Base-by-base conservation (phyloP, 257 asterid genomes). In the Jacaranda mimosifolia region DNA sequence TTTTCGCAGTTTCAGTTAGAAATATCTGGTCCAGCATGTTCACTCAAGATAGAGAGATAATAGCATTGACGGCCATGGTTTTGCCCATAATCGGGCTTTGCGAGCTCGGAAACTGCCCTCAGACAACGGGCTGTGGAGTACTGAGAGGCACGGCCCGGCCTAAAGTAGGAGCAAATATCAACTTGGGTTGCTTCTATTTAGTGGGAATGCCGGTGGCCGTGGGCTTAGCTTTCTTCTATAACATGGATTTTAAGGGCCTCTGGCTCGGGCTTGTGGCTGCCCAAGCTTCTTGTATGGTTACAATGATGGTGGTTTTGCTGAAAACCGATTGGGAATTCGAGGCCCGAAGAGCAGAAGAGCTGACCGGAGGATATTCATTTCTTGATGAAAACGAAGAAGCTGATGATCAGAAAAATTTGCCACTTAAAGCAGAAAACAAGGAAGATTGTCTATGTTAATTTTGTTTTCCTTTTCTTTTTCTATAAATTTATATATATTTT, bases 61-160 rank as follows among this genome's bases (percentile, higher is more conserved):
- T 88, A 3, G 89, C 89, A 6, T 62, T 90, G 63, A 90, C 97
- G 19, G 81, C 96, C 0, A 70, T 87, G 0, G 96, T 89, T 3
- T 26, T 93, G 70, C 98, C 96, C 15, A 82, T 93, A 51, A 89
- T 93, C 72, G 98, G 98, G 68, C 91, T 93, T 0, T 91, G 98
- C 60, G 98, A 93, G 87, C 81, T 93, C 0, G 98, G 98, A 1
- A 93, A 93, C 78, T 93, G 98, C 83, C 98, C 98, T 26, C 98
- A 91, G 77, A 93, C 98, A 0, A 91, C 98, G 58, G 98, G 97
- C 11, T 93, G 98, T 51, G 98, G 98, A 72, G 96, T 91, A 2
- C 63, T 93, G 39, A 63, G 97, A 2, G 98, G 97, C 7, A 90
- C 97, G 26, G 98, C 98, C 13, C 85, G 97, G 84, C 98, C 98